phyloP scores from a whole-genome alignment of 129 eudicot genomes.

The Centella asiatica region DNA sequence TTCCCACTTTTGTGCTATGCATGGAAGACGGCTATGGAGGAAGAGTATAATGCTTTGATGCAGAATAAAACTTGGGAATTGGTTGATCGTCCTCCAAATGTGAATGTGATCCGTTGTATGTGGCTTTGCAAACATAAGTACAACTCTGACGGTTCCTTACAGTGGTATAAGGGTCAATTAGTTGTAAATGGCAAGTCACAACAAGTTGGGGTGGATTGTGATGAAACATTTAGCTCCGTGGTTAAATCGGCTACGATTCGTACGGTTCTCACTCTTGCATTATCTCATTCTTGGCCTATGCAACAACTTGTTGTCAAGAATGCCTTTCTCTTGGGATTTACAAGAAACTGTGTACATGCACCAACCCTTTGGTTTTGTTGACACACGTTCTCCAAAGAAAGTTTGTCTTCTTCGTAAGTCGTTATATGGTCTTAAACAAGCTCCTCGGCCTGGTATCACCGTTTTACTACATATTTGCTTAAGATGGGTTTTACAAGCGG shows the following conservation, averaged over 20 bases:
- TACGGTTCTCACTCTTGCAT: too few species aligned
- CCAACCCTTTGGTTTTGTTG: not conserved
- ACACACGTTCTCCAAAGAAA: not conserved
- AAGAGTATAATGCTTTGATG: too few species aligned
- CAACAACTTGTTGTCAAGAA: slow-evolving; percentile 10
- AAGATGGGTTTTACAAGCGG: too few species aligned
- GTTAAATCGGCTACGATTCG: slow-evolving; percentile 1
- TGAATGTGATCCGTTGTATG: not conserved
- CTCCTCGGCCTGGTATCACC: slow-evolving; percentile 5
- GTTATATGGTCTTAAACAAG: slow-evolving; percentile 1
- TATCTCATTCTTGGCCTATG: not conserved
- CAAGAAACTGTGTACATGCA: not conserved
- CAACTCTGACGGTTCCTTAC: not conserved
- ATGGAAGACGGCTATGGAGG: too few species aligned
- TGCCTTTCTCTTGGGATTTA: not conserved
- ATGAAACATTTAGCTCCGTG: too few species aligned
- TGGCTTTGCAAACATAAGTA: slow-evolving; percentile 5
- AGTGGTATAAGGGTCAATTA: not conserved
- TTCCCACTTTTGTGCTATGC: not conserved
- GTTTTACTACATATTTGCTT: not conserved
- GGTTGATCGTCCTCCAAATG: not conserved
- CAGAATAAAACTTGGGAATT: not conserved
- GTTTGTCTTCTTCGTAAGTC: not conserved
- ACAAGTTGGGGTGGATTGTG: not conserved
- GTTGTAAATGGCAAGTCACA: not conserved